phyloP scores from a whole-genome alignment of 1,284 basidiomycete genomes.

The Boletus calvinii region DNA sequence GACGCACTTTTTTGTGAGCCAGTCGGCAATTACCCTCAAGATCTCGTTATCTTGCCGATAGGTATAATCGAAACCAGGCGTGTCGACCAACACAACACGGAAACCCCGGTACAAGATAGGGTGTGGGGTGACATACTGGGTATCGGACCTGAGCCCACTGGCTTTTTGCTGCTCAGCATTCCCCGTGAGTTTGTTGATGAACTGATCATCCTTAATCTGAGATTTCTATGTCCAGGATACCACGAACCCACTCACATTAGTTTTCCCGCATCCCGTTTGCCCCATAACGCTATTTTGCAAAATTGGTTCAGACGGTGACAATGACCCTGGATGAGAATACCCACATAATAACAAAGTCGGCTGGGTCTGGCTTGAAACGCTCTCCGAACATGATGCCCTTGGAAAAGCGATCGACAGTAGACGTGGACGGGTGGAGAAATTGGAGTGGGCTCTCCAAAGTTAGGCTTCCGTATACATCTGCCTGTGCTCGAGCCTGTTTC shows the following conservation, averaged over 20 bases:
- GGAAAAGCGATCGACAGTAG: neutral
- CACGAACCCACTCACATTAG: constrained; percentile 14
- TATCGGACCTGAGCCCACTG: constrained; percentile 12
- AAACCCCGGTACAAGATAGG: neutral
- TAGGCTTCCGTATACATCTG: no score
- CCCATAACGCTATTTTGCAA: constrained; percentile 21
- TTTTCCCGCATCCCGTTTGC: constrained; percentile 25
- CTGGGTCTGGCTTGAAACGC: constrained; percentile 8
- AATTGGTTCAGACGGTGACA: neutral
- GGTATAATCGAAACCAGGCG: constrained; percentile 30
- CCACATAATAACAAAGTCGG: constrained; percentile 17
- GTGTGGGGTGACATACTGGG: constrained; percentile 12
- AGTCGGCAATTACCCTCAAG: constrained; percentile 26
- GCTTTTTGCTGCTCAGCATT: neutral
- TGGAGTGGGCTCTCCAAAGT: no score
- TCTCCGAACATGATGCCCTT: constrained; percentile 3
- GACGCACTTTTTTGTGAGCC: constrained; percentile 24
- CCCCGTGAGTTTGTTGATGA: constrained; percentile 19
- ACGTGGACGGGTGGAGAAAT: neutral
- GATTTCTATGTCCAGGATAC: neutral
- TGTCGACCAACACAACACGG: constrained; percentile 27
- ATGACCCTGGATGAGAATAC: neutral
- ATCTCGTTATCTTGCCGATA: constrained; percentile 26
- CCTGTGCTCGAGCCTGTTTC: no score
- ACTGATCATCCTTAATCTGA: constrained; percentile 6